Base-by-base conservation (phyloP, 345 rosid species). In the Clausena lansium region DNA sequence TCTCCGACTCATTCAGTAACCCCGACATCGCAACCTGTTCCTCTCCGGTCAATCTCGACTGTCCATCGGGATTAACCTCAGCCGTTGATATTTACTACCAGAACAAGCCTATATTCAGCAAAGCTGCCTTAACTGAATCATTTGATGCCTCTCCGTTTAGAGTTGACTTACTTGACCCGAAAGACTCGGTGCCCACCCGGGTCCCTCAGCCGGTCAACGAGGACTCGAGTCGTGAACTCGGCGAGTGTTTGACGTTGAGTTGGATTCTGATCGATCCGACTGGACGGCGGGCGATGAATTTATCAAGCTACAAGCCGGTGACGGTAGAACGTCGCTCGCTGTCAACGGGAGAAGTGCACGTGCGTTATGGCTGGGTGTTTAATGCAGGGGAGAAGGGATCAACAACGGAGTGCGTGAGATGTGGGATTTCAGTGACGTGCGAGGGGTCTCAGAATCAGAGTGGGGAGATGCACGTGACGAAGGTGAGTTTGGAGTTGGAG, bases 111-210 rank as follows among this genome's bases (percentile, higher is more conserved):
- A 63, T 90, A 55, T 83, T 89, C 33, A 85, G 89, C 82, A 87
- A 76, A 81, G 90, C 84, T 0, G 74, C 81, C 22, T 90, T 87
- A 81, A 89, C 93, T 7, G 90, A 91, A 83, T 88, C 94, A 0
- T 94, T 90, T 82, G 78, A 39, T 4, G 83, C 88, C 82, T 89
- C 97, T 28, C 97, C 97, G n/a, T 89, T 94, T 71, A 79, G 95
- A 41, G 68, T 94, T 10, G 95, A 94, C 85, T 33, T 91, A 72
- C 83, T 94, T 47, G 90, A 88, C 66, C 82, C 86, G 2, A 90
- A 91, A 82, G 95, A 91, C 68, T 78, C 80, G 76, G 87, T 92
- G 35, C 68, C 76, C 63, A 94, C 93, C 22, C 80, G 73, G 63
- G 83, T 90, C 8, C 77, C 73, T 6, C 79, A 83, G 69, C 85